Base-by-base conservation (phyloP, 495 filamentous ascomycete genomes). In the Endocarpon pusillum region DNA sequence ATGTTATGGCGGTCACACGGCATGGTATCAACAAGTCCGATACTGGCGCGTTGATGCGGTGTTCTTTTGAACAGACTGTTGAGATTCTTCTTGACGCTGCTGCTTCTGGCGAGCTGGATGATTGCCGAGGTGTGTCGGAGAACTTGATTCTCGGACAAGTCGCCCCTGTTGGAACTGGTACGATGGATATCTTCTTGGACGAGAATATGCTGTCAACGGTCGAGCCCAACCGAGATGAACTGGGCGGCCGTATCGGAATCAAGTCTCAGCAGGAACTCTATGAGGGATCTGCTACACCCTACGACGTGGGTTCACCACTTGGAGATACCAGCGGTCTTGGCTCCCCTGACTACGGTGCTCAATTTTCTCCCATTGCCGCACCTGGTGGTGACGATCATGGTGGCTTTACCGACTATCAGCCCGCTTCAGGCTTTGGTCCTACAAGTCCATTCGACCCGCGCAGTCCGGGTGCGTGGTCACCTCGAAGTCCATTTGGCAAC, bases 1-100 rank as follows among this genome's bases (percentile, higher is more conserved):
- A 78, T 43, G 66, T 99, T 43, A 92, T 92, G 53, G 86, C 89
- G 4, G 85, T 96, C 35, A 96, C 89, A 37, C 83, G 89, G 54
- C 91, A 96, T 42, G 89, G 89, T 61, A 99, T 99, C 57, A 99
- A 99, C 58, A 73, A 91, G 43, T 79, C 84, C 9, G 91, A 99
- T 46, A 99, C 91, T 31, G 89, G 89, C 62, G 89, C 89, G 1
- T 64, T 99, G 46, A 99, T 99, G 89, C 76, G 89, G 50, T 99
- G 89, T 64, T 99, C 89, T 6, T 99, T 99, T 58, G 89, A 99
- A 59, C 91, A 99, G 47, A 99, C 89, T 0, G 89, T 99, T 21
- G 89, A 99, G 51, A 99, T 99, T 59, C 62, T 99, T 18, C 67
- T 94, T 19, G 89, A 99, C 39, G 89, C 89, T 23, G 89, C 89